Percentiles rank a stretch among this genome's conserved stretches.
Evolutionary conservation across 2,329 filamentous ascomycete genomes (phyloP).

Genomic region (Aspergillus terreus): DNA sequence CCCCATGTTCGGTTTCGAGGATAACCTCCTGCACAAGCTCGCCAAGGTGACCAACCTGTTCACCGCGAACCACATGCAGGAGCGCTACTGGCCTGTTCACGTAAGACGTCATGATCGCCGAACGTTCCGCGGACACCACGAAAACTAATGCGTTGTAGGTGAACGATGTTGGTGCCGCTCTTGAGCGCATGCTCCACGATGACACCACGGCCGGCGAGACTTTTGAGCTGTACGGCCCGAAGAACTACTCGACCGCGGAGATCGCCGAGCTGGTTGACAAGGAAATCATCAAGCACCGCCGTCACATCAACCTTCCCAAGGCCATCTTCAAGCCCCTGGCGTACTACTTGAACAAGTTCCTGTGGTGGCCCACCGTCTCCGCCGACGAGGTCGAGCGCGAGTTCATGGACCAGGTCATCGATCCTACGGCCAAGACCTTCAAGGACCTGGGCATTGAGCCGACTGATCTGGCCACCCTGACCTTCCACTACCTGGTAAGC

Average conservation of each 20-base stretch:
- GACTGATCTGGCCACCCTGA: slow-evolving; percentile 77
- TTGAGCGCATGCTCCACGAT: slow-evolving; percentile 87
- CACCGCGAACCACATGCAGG: slow-evolving; percentile 88
- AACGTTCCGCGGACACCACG: slow-evolving; percentile 7
- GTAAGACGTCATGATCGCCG: slow-evolving; percentile 45
- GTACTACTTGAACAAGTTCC: slow-evolving; percentile 68
- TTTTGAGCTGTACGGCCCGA: slow-evolving; percentile 90
- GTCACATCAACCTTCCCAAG: slow-evolving; percentile 90
- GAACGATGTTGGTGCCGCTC: slow-evolving; percentile 82
- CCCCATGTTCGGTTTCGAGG: slow-evolving; percentile 92
- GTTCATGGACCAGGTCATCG: slow-evolving; percentile 89
- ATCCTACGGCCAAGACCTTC: slow-evolving; percentile 89
- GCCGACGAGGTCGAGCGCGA: slow-evolving; percentile 86
- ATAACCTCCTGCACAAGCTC: slow-evolving; percentile 82
- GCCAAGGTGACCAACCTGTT: slow-evolving; percentile 77
- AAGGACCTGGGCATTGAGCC: slow-evolving; percentile 88
- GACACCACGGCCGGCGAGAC: slow-evolving; percentile 88
- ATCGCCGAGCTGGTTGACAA: slow-evolving; percentile 83
- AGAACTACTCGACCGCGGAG: slow-evolving; percentile 83
- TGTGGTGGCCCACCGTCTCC: slow-evolving; percentile 87
- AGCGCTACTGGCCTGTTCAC: slow-evolving; percentile 88
- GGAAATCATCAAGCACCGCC: slow-evolving; percentile 85
- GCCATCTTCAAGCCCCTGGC: slow-evolving; percentile 70
- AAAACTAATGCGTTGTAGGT: slow-evolving; percentile 48
- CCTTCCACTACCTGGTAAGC: slow-evolving; percentile 88